phyloP scores from a whole-genome alignment of 306 rosid species.

The Gastrolobium villosum region DNA sequence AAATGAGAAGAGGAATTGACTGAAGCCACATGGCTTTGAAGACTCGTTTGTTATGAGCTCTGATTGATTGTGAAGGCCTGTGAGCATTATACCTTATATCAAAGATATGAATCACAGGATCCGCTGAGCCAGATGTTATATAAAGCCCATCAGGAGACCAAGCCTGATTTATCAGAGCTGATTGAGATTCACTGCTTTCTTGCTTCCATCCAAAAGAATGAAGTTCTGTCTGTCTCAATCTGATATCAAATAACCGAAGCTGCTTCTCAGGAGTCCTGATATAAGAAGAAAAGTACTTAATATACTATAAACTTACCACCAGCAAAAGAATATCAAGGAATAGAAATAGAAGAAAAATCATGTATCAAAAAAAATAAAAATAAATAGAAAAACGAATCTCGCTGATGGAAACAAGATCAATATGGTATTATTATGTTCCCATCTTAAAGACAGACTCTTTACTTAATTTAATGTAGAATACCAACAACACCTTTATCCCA shows the following conservation, averaged over 20 bases:
- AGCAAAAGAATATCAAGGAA: constrained; percentile 26
- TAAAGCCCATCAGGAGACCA: constrained; percentile 98
- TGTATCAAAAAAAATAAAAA: neutral
- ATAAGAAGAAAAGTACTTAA: constrained; percentile 34
- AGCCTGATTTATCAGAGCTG: constrained; percentile 94
- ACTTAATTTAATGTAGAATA: constrained; percentile 21
- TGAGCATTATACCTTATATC: constrained; percentile 79
- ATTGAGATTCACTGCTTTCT: constrained; percentile 96
- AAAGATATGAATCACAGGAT: constrained; percentile 92
- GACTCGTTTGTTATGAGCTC: constrained; percentile 94
- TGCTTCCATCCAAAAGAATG: constrained; percentile 99
- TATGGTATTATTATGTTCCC: constrained; percentile 14
- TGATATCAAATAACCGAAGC: constrained; percentile 87
- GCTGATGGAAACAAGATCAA: constrained; percentile 19
- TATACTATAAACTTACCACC: constrained; percentile 4
- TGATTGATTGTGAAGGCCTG: constrained; percentile 86
- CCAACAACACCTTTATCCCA: neutral
- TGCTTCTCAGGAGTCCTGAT: constrained; percentile 88
- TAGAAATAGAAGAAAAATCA: constrained; percentile 11
- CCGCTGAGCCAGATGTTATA: constrained; percentile 89
- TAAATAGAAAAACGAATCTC: constrained; percentile 27
- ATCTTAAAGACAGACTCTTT: constrained; percentile 31
- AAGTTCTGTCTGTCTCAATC: constrained; percentile 84
- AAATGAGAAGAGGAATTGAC: constrained; percentile 80
- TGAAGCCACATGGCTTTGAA: constrained; percentile 93